Percentiles rank a stretch among this genome's conserved stretches.
phyloP scores from a whole-genome alignment of 2,329 filamentous ascomycete species.

The Xylariaceae sp. region DNA sequence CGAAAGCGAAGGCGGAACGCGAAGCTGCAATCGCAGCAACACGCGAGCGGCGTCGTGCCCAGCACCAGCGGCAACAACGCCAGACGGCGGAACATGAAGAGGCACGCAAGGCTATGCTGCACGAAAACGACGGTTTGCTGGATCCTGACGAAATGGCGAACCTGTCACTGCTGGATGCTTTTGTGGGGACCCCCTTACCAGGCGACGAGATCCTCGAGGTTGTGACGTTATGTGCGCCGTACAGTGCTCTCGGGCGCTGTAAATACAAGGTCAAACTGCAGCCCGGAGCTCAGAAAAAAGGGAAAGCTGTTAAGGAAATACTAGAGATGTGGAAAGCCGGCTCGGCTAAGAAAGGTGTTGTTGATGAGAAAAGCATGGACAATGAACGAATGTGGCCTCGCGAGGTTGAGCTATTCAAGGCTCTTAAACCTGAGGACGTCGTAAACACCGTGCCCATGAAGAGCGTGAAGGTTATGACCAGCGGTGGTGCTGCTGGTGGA shows the following conservation, averaged over 20 bases:
- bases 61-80: slow-evolving; percentile 72
- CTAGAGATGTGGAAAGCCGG: slow-evolving; percentile 73
- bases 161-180: slow-evolving; percentile 56
- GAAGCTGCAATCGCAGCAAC: slow-evolving; percentile 69
- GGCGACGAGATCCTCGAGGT: slow-evolving; percentile 77
- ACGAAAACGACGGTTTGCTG: slow-evolving; percentile 53
- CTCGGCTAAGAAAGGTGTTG: slow-evolving; percentile 50
- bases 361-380: slow-evolving; percentile 57
- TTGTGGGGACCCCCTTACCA: slow-evolving; percentile 71
- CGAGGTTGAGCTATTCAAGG: slow-evolving; percentile 79
- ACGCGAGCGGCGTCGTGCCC: slow-evolving; percentile 68
- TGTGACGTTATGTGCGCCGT: slow-evolving; percentile 60
- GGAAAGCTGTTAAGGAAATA: slow-evolving; percentile 88
- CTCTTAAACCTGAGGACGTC: slow-evolving; percentile 74
- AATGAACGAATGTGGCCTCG: slow-evolving; percentile 75
- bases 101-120: slow-evolving; percentile 53
- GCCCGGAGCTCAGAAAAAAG: slow-evolving; percentile 84
- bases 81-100: slow-evolving; percentile 75
- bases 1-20: slow-evolving; percentile 58
- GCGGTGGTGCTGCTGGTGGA: slow-evolving; percentile 46
- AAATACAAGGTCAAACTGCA: slow-evolving; percentile 97
- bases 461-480: slow-evolving; percentile 74
- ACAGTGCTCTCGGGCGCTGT: slow-evolving; percentile 58
- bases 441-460: slow-evolving; percentile 75
- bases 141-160: slow-evolving; percentile 56